These are phyloP conservation scores for Neofusicoccum cordaticola DNA, from an alignment of 2,329 filamentous ascomycete species.

Conservation along the genomic window DNA sequence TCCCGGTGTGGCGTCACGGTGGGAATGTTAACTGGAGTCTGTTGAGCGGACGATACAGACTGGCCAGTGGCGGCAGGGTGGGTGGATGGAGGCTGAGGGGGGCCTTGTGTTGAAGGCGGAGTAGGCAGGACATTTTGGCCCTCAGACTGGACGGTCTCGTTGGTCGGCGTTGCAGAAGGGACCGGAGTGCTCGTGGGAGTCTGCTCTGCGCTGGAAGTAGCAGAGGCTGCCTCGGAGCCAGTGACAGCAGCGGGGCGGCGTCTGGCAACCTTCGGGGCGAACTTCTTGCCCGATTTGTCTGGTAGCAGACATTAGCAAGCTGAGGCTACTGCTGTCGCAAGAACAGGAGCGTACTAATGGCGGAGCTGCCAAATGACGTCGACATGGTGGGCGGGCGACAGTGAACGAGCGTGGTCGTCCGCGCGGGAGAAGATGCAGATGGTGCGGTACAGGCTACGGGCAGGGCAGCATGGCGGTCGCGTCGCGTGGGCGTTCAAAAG, in stretches of 20 bases:
- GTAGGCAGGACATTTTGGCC: conserved; percentile 10
- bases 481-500: neutral
- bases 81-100: neutral
- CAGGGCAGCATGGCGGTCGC: conserved; percentile 1
- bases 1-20: neutral
- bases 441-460: neutral
- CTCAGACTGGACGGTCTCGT: conserved; percentile 19
- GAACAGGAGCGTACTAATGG: conserved; percentile 43
- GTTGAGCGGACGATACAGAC: neutral
- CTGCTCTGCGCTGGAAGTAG: conserved; percentile 21
- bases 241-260: conserved; percentile 36
- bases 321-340: conserved; percentile 19
- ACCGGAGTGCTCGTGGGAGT: conserved; percentile 19
- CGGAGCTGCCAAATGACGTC: conserved; percentile 50
- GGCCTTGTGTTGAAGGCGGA: conserved; percentile 11
- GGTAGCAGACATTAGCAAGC: conserved; percentile 7
- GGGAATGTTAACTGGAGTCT: neutral
- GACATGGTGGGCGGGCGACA: conserved; percentile 34
- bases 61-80: neutral
- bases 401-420: neutral
- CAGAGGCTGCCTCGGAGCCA: conserved; percentile 23
- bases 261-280: conserved; percentile 48
- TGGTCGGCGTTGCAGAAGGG: conserved; percentile 15
- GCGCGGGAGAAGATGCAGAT: neutral
- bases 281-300: conserved; percentile 47